Percentiles rank a stretch among this genome's conserved stretches.
These are phyloP conservation scores for Thymus quinquecostatus DNA, from an alignment of 257 asterid genomes.

Conservation along the genomic window DNA sequence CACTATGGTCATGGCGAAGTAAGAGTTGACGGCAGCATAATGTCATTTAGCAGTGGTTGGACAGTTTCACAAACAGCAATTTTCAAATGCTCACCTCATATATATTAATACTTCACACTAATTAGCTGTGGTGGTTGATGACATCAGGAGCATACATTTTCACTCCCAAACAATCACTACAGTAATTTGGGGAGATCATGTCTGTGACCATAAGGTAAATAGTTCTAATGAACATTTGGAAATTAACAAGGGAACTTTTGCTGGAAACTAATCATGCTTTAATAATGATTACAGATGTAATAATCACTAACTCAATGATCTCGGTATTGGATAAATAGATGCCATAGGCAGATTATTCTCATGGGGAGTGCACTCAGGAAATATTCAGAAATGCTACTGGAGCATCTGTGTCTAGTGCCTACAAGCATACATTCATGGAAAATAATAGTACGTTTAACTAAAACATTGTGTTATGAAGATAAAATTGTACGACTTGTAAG, in stretches of 20 bases:
- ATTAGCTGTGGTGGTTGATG: neutral
- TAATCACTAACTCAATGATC: neutral
- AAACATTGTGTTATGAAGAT: neutral
- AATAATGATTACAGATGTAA: neutral
- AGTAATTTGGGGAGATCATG: too few species aligned
- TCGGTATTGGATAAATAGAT: neutral
- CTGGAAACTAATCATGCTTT: neutral
- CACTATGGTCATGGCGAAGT: slow-evolving; percentile 17
- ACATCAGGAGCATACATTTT: neutral
- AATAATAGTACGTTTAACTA: too few species aligned
- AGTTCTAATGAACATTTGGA: neutral
- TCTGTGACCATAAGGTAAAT: neutral
- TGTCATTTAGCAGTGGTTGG: slow-evolving; percentile 17
- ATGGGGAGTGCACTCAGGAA: neutral
- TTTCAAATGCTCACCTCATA: neutral
- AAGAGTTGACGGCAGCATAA: slow-evolving; percentile 12
- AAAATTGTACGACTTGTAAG: neutral
- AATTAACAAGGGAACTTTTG: neutral
- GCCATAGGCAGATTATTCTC: neutral
- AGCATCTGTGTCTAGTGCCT: too few species aligned
- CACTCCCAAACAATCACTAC: neutral
- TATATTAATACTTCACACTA: neutral
- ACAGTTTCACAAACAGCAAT: neutral
- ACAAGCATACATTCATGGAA: too few species aligned
- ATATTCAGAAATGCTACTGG: neutral